Base-by-base conservation (phyloP, 1,284 basidiomycete genomes). In the Ceratobasidium sp. region DNA sequence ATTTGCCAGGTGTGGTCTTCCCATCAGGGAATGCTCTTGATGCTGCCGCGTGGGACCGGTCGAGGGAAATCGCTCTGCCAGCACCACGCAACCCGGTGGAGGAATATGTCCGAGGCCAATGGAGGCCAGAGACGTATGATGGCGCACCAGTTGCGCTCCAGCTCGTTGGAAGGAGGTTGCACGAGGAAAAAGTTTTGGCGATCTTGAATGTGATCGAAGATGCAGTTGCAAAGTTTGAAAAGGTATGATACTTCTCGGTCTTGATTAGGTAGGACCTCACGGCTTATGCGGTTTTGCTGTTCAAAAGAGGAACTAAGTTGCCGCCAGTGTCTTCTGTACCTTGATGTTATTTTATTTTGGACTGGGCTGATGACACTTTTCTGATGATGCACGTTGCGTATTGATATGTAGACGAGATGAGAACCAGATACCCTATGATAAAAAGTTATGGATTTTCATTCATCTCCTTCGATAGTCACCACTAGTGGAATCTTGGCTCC, bases 1-100 rank as follows among this genome's bases (percentile, higher is more conserved):
- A 89, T 78, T 86, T 84, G 72, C 82, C 86, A 1, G 82, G 82
- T 21, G 83, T 82, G 10, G 85, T 84, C 16, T 85, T 89, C 78
- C 88, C 88, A 36, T 83, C 84, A 41, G 82, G 81, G 3, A 67
- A 72, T n/a, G 23, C 53, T 14, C 53, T 70, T 32, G 53, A 70
- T 48, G 69, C 57, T 12, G 58, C 41, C 18, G 18, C 67, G 67
- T 58, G 53, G 53, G 50, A 55, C 28, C 32, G 41, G 1, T 28
- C 39, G 41, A 45, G 28, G 28, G 59, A 61, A 23, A 10, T 32
- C 18, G 26, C 59, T 12, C 2, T 61, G 43, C 59, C 59, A 3
- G 36, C 62, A 55, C 77, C 84, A 32, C 81, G 84, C 45, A 85
- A 82, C 71, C 72, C 74, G n/a, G 78, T 78, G 52, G 84, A 85